phyloP scores from a whole-genome alignment of 805 yeast genomes.

The Zygoascus bituminiphila region DNA sequence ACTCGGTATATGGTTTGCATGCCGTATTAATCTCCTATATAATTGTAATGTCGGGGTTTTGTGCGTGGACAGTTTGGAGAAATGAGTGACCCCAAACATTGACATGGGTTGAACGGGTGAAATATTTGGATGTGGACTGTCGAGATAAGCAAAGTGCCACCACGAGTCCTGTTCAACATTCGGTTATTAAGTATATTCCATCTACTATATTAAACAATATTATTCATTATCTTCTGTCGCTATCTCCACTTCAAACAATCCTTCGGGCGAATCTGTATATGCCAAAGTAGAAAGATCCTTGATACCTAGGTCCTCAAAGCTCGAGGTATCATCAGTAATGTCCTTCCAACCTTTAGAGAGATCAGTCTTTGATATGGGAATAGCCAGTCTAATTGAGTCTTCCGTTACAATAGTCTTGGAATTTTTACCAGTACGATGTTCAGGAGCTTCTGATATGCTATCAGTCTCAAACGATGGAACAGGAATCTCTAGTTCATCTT shows the following conservation, averaged over 20 bases:
- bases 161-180: no score
- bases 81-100: conserved; percentile 8
- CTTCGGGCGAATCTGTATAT: conserved; percentile 6
- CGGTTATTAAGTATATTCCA: no score
- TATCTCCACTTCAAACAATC: conserved; percentile 10
- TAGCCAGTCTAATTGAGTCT: conserved; percentile 6
- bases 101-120: not conserved
- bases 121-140: no score
- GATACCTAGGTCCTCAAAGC: conserved; percentile 7
- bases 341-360: conserved; percentile 7
- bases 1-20: conserved; percentile 8
- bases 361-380: conserved; percentile 7
- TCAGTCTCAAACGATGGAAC: conserved; percentile 11
- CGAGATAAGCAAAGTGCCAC: no score
- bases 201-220: not conserved
- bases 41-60: conserved; percentile 8
- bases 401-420: not conserved
- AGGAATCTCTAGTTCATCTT: conserved; percentile 11
- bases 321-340: conserved; percentile 6
- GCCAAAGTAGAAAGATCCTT: conserved; percentile 12
- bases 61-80: conserved; percentile 10
- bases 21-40: conserved; percentile 8
- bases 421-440: not conserved
- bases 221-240: conserved; percentile 3
- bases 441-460: not conserved